These are phyloP conservation scores for Paramecium tetraurelia DNA, from an alignment of 73 alveolate genomes.

Conservation along the genomic window DNA sequence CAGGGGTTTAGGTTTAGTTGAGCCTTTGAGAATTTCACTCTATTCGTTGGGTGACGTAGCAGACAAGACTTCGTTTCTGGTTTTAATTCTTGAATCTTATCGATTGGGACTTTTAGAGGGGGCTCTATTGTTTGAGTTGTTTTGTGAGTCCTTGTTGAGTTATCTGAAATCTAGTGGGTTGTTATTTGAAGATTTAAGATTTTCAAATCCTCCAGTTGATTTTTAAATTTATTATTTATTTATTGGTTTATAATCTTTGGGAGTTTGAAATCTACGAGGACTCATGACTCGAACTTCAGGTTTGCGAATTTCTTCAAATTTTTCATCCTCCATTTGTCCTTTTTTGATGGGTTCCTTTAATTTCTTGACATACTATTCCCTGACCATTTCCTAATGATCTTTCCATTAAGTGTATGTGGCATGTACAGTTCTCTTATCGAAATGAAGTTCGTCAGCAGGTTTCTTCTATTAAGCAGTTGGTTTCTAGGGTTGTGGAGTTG, in stretches of 20 bases:
- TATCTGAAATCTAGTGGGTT: neutral
- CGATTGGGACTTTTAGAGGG: conserved; percentile 13
- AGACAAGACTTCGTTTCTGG: neutral
- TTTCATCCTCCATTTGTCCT: neutral
- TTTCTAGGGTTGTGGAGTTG: neutral
- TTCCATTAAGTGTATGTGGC: conserved; percentile 29
- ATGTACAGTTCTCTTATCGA: conserved; percentile 16
- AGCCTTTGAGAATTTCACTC: neutral
- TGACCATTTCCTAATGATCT: neutral
- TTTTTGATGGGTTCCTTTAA: neutral
- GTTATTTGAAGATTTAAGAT: neutral
- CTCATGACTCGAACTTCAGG: neutral
- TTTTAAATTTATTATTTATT: neutral
- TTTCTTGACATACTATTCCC: neutral
- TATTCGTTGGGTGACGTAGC: neutral
- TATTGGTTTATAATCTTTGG: neutral
- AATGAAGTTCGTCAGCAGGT: neutral
- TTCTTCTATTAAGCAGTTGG: neutral
- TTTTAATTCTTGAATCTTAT: neutral
- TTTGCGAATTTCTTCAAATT: neutral
- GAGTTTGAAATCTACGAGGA: conserved; percentile 40
- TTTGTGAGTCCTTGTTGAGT: neutral
- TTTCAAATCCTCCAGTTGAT: neutral
- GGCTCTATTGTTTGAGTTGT: neutral
- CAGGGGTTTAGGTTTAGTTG: neutral